phyloP scores from a whole-genome alignment of 805 yeast species.

The Suhomyces prunicola region DNA sequence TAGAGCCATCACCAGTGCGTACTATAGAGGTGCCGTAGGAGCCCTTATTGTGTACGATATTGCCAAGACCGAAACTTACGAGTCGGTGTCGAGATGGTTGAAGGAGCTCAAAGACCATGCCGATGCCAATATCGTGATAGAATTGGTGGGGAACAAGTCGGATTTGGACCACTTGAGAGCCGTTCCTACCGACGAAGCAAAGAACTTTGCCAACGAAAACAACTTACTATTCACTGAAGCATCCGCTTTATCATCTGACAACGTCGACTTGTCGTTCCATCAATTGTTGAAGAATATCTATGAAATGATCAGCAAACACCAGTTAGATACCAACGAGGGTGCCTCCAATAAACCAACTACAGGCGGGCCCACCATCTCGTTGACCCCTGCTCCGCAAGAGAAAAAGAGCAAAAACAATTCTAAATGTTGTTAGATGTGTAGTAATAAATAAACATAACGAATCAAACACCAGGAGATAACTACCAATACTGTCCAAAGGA shows the following conservation, averaged over 20 bases:
- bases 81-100: constrained; percentile 82
- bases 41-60: constrained; percentile 95
- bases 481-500: too few relatives aligned
- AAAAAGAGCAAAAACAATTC: constrained; percentile 55
- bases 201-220: constrained; percentile 89
- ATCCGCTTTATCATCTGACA: constrained; percentile 88
- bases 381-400: constrained; percentile 91
- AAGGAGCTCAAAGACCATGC: constrained; percentile 90
- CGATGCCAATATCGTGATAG: constrained; percentile 91
- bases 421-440: constrained; percentile 58
- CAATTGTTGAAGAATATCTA: constrained; percentile 90
- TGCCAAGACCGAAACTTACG: constrained; percentile 84
- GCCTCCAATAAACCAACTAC: constrained; percentile 53
- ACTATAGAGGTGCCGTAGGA: constrained; percentile 97
- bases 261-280: constrained; percentile 92
- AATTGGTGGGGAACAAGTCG: constrained; percentile 86
- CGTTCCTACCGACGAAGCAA: constrained; percentile 97
- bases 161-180: constrained; percentile 92
- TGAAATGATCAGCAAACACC: constrained; percentile 91
- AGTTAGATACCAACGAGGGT: constrained; percentile 80
- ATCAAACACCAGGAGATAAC: too few relatives aligned
- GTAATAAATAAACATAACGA: background rate
- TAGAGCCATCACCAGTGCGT: constrained; percentile 95
- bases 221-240: constrained; percentile 92
- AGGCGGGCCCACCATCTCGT: constrained; percentile 85